Base-by-base conservation (phyloP, 225 moss, liverwort and hornwort species). In the Sphagnum tenellum region DNA sequence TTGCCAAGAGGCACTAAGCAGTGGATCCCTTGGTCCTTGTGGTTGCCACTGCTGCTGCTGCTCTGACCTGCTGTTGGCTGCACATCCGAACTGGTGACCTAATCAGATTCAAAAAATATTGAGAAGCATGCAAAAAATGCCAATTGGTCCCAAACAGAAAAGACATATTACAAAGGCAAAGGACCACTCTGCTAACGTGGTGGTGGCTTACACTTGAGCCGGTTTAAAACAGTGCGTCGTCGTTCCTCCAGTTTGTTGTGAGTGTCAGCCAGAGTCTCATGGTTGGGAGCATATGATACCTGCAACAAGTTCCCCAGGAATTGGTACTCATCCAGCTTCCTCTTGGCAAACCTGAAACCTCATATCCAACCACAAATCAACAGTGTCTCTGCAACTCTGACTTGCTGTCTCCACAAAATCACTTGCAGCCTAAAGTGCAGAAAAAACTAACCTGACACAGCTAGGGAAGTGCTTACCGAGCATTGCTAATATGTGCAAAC, bases 301-400 rank as follows among this genome's bases (percentile, higher is more conserved):
- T 92, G 78, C 65, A 98, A 73, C 75, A 90, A 75, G 65, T 87
- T 74, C 12, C 96, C 90, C 66, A 98, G 67, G 63, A 92, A 98
- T 47, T 87, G 88, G 71, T 84, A 93, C 44, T 89, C 87, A 67
- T 98, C 96, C 55, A 98, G 90, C 75, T 98, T 98, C 69, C 87
- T 75, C 77, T 98, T 98, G 6, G 93, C 85, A 69, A 98, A 98
- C 63, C 96, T 98, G 74, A 3, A 6, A 14, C 58, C 49, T 57
- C 13, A 49, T 12, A 3, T 44, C 50, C 52, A 29, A 76, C 68
- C 49, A 54, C 52, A 29, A 29, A 29, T 29, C 29, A 29, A 52
- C 52, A 5, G 9, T 52, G 52, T 52, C 52, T 52, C 52, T 52
- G 9, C 52, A 5, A 52, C 52, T 9, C 9, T 9, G 7, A 52